Evolutionary conservation across 2,329 filamentous ascomycete genomes (phyloP), one percentile per base, ranked within the genome.

Genomic region (Chrysoporthe cubensis): DNA sequence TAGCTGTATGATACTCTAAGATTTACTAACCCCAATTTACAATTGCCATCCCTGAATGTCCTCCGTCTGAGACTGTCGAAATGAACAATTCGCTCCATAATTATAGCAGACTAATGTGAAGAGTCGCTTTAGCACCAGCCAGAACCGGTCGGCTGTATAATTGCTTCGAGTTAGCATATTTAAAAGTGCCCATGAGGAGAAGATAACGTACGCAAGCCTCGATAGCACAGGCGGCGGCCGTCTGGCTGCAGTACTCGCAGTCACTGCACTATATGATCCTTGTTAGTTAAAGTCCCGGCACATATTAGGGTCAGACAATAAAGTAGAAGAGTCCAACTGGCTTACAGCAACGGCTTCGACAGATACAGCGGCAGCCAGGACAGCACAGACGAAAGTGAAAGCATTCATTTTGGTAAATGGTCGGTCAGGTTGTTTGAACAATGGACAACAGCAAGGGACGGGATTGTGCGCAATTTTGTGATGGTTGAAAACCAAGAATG

Each of bases 201-300:
- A 21, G 7, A 50, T 21, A 4, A 50, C 46, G 9, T 50, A 26
- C 46, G 46, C 46, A 50, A 50, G 46, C 8, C 46, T 11, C 46
- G n/a, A 50, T 50, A 26, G 46, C 46, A 50, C 46, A 50, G 46
- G n/a, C n/a, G n/a, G 46, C n/a, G n/a, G 16, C 46, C n/a, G 46
- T 50, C 46, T 50, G 46, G 46, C n/a, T 50, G 46, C 46, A 50
- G n/a, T 50, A 50, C 46, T 21, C 7, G 46, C 46, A 50, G 46
- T 50, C 46, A 9, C 16, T 50, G 46, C 46, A 50, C 46, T 50
- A n/a, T 50, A 21, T 50, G 7, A 21, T 50, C 16, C 16, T 46
- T 50, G n/a, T 50, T 50, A 50, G 8, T 21, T 50, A 21, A 6
- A 50, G n/a, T 50, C 46, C 46, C 46, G n/a, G 18, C n/a, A 50